Base-by-base conservation (phyloP, 495 filamentous ascomycete genomes). In the Mycothermus thermophilus region DNA sequence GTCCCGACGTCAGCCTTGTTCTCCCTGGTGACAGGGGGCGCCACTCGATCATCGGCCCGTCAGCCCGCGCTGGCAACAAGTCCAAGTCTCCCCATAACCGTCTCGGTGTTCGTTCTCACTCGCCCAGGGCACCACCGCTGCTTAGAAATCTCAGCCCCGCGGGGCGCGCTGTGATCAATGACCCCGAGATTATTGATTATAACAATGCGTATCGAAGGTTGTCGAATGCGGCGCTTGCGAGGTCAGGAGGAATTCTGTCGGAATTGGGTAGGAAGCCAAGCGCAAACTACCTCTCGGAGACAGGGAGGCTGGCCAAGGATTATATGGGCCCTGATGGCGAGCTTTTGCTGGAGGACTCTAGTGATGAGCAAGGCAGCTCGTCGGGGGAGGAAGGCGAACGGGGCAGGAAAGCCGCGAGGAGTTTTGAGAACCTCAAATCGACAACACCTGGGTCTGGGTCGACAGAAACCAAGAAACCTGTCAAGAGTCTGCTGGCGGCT, bases 231-330 rank as follows among this genome's bases (percentile, higher is more conserved):
- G 68, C 65, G 23, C 52, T 82, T 33, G 57, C 66, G 0, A 64
- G 64, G 15, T 71, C 67, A 4, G 59, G 67, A 13, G 73, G 73
- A 7, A 65, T 48, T 17, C 52, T 82, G 8, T 61, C 71, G 6
- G 59, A 59, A 19, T 58, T 78, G 13, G 61, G 63, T n/a, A 47
- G 47, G 51, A 48, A 41, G 60, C 72, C 64, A 41, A 54, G 38
- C 39, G 43, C 52, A 13, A 56, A 62, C 17, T 56, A 55, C 32
- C 19, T 41, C 11, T 56, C 59, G 12, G 69, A 62, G 0, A 71
- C 65, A 22, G 71, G 71, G 34, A 71, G 83, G 29, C 53, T 93
- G 38, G 67, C 75, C 35, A 88, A 84, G 51, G 83, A 88, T 47
- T 74, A 81, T 33, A 60, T 73, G 9, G 51, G 62, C 28, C 62